These are phyloP conservation scores for Waitea zeae DNA, from an alignment of 1,284 basidiomycete genomes.

Conservation along the genomic window DNA sequence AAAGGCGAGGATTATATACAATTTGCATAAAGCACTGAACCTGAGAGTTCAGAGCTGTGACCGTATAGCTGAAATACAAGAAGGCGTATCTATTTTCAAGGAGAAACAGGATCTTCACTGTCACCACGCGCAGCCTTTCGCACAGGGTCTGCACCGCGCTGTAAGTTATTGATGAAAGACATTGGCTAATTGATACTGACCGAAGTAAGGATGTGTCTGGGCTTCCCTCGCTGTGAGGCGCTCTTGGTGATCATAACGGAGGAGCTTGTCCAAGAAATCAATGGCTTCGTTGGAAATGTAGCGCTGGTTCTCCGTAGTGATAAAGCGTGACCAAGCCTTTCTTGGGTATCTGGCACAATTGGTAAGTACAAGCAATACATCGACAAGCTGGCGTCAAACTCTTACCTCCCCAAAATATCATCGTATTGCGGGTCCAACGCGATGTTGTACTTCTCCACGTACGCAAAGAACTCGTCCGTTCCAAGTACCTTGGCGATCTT, in stretches of 20 bases:
- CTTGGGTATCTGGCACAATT: constrained; percentile 52
- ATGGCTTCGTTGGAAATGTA: constrained; percentile 98
- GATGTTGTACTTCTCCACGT: constrained; percentile 89
- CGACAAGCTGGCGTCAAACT: constrained; percentile 1
- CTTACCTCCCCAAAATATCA: constrained; percentile 68
- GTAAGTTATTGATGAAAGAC: no score
- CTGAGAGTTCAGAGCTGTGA: no score
- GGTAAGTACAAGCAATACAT: constrained; percentile 1
- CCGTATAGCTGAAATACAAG: no score
- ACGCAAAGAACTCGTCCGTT: constrained; percentile 85
- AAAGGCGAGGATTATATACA: no score
- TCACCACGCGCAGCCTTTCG: no score
- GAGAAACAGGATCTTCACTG: no score
- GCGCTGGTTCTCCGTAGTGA: constrained; percentile 90
- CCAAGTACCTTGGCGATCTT: constrained; percentile 97
- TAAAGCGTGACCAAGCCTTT: constrained; percentile 89
- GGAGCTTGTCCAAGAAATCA: constrained; percentile 89
- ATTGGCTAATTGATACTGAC: no score
- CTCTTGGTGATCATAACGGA: constrained; percentile 95
- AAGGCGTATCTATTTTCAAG: no score
- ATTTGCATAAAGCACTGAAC: no score
- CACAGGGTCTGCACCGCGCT: no score
- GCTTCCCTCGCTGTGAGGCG: constrained; percentile 87
- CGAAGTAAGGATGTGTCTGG: constrained; percentile 80
- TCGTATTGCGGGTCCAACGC: constrained; percentile 84